A percentile compares a stretch with the other conserved stretches of the same genome.
phyloP scores from a whole-genome alignment of 1,284 basidiomycete genomes.

The Cutaneotrichosporon cutaneum region DNA sequence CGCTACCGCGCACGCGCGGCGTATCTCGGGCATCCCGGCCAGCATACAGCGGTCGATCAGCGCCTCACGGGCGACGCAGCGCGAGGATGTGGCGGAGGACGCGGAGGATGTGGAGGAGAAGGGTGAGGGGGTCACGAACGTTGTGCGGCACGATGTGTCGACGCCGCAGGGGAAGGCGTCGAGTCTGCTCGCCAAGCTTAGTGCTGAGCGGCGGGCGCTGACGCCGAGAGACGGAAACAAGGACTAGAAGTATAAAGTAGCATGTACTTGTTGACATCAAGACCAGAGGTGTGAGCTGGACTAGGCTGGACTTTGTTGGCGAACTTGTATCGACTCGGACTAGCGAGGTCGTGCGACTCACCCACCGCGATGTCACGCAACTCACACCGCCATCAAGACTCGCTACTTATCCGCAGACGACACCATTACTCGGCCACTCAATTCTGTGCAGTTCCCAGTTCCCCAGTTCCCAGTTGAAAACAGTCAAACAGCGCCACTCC shows the following conservation, averaged over 20 bases:
- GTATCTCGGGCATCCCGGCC: slow-evolving; percentile 21
- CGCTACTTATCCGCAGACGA: too few species aligned
- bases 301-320: too few species aligned
- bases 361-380: too few species aligned
- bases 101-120: neutral
- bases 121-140: neutral
- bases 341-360: too few species aligned
- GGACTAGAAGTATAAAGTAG: neutral
- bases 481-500: too few species aligned
- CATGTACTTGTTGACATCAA: slow-evolving; percentile 1
- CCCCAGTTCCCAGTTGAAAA: too few species aligned
- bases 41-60: slow-evolving; percentile 13
- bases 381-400: too few species aligned
- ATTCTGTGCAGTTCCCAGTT: too few species aligned
- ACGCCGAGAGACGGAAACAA: slow-evolving; percentile 18
- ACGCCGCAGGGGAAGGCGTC: slow-evolving; percentile 20
- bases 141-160: slow-evolving; percentile 22
- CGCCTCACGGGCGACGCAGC: neutral
- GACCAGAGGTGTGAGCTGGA: too few species aligned
- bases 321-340: too few species aligned
- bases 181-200: slow-evolving; percentile 12
- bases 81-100: neutral
- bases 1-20: slow-evolving; percentile 19
- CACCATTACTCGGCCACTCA: too few species aligned
- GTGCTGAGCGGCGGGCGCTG: slow-evolving; percentile 11